Conservation (phyloP, 164 flowering plant genomes). For the Nymphaea thermarum region DNA sequence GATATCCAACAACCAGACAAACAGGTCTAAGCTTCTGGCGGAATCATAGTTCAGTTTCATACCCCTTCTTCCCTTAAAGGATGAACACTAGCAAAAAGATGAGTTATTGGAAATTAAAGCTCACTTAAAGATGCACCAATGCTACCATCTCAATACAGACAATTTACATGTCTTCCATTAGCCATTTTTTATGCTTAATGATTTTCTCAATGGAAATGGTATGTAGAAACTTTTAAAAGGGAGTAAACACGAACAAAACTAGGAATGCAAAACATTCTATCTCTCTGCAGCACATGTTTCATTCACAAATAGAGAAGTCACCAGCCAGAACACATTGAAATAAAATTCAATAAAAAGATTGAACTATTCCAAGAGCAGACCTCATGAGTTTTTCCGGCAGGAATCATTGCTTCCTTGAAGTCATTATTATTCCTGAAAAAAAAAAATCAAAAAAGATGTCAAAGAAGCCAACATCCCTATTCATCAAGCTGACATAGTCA, state of each 20-base stretch:
- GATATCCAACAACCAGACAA: no score
- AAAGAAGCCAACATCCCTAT: neutral
- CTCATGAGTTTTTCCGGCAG: conserved; percentile 80
- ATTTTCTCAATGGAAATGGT: no score
- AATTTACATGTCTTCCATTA: no score
- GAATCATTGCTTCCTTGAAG: conserved; percentile 57
- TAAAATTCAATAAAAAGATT: neutral
- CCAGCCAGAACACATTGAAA: neutral
- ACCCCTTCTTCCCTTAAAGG: neutral
- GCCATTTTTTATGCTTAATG: no score
- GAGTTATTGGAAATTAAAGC: neutral
- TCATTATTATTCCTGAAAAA: conserved; percentile 53
- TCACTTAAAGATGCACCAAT: neutral
- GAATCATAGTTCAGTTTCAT: no score
- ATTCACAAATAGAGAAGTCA: neutral
- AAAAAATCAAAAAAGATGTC: neutral
- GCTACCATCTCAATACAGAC: neutral
- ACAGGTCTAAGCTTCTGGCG: no score
- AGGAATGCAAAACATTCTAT: no score
- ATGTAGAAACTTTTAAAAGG: no score
- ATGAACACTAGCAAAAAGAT: neutral
- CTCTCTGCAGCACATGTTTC: neutral
- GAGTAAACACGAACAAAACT: no score
- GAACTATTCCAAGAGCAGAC: conserved; percentile 23
- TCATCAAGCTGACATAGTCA: neutral